A percentile compares a stretch with the other conserved stretches of the same genome.
phyloP scores from a whole-genome alignment of 495 filamentous ascomycete species.

The Parathielavia appendiculata region DNA sequence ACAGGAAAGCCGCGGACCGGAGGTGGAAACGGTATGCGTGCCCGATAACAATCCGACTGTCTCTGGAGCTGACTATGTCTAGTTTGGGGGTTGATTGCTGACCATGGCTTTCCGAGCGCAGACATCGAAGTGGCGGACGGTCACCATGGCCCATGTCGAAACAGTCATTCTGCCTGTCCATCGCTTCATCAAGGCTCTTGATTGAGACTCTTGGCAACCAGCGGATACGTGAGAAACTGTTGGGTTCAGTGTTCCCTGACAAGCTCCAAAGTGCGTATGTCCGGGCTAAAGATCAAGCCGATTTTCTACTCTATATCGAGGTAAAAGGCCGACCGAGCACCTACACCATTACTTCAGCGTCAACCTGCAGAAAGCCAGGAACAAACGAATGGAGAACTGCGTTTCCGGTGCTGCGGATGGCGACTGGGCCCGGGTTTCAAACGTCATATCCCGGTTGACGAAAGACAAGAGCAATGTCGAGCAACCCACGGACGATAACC shows the following conservation, averaged over 20 bases:
- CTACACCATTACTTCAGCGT: conserved; percentile 50
- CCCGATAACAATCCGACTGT: not conserved
- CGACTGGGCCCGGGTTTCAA: not conserved
- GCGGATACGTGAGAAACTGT: conserved; percentile 36
- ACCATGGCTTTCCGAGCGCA: conserved; percentile 48
- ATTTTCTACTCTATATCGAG: conserved; percentile 49
- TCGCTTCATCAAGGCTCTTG: conserved; percentile 43
- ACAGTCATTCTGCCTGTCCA: conserved; percentile 45
- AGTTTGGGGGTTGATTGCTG: conserved; percentile 40
- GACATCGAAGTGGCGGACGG: conserved; percentile 43
- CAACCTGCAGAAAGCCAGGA: conserved; percentile 39
- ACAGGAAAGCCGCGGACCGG: conserved; percentile 30
- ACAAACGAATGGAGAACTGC: conserved; percentile 23
- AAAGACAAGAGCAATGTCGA: conserved; percentile 43
- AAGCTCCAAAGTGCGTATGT: conserved; percentile 41
- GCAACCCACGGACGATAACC: conserved; percentile 47
- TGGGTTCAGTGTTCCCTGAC: conserved; percentile 38
- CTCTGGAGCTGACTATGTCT: not conserved
- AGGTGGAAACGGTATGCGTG: conserved; percentile 31
- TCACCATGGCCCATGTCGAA: conserved; percentile 38
- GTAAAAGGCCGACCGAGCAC: conserved; percentile 43
- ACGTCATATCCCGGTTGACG: not conserved
- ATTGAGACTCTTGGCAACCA: conserved; percentile 37
- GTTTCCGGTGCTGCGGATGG: not conserved
- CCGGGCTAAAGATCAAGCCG: conserved; percentile 38